phyloP scores from a whole-genome alignment of 106 monocot species.

The Acorus calamus region DNA sequence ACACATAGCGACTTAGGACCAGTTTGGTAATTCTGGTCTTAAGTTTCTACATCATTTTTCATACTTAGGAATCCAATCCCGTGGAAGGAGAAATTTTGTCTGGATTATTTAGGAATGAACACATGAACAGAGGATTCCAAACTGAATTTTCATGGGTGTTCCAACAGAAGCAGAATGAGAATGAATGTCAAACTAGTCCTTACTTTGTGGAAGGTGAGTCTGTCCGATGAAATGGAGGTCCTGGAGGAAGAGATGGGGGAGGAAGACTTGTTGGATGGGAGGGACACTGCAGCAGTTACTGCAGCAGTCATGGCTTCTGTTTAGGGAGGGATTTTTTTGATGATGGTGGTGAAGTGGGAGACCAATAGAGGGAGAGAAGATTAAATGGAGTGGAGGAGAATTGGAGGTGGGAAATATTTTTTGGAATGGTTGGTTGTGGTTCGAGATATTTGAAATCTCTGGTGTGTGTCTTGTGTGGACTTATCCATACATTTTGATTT shows the following conservation, averaged over 20 bases:
- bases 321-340: slow-evolving; percentile 22
- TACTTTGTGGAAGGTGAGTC: slow-evolving; percentile 31
- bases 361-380: not conserved
- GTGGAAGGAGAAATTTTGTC: too few species aligned
- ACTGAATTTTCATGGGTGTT: too few species aligned
- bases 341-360: not conserved
- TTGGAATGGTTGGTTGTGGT: too few species aligned
- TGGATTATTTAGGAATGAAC: too few species aligned
- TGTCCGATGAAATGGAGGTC: slow-evolving; percentile 20
- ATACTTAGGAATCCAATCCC: too few species aligned
- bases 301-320: slow-evolving; percentile 10
- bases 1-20: too few species aligned
- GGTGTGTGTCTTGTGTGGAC: too few species aligned
- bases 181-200: not conserved
- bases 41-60: too few species aligned
- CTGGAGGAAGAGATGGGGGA: slow-evolving; percentile 23
- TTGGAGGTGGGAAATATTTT: slow-evolving; percentile 4
- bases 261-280: slow-evolving; percentile 35
- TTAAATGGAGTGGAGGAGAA: slow-evolving; percentile 7
- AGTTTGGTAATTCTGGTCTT: too few species aligned
- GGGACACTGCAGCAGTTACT: slow-evolving; percentile 43
- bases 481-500: too few species aligned
- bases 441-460: too few species aligned
- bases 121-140: too few species aligned
- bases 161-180: not conserved